These are phyloP conservation scores for Penicillium sp. DNA, from an alignment of 2,329 filamentous ascomycete genomes.

Conservation along the genomic window DNA sequence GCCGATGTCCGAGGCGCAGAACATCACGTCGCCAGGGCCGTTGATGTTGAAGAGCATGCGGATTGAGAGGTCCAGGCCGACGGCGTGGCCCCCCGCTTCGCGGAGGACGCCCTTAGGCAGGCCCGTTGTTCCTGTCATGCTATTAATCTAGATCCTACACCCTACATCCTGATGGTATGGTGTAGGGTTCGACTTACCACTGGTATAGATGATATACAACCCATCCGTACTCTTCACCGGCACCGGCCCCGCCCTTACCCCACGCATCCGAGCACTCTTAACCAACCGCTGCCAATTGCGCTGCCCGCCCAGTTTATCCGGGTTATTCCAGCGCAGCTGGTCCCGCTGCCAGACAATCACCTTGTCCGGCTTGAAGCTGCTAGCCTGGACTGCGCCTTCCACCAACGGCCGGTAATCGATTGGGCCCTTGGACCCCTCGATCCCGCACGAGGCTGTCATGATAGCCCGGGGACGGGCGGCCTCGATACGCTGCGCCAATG, in stretches of 20 bases:
- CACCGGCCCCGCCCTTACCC: slow-evolving; percentile 71
- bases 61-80: slow-evolving; percentile 79
- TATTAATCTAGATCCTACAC: background rate
- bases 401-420: slow-evolving; percentile 77
- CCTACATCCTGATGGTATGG: no score
- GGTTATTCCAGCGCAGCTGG: slow-evolving; percentile 70
- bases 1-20: slow-evolving; percentile 82
- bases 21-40: slow-evolving; percentile 80
- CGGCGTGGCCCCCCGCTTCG: slow-evolving; percentile 82
- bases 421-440: slow-evolving; percentile 81
- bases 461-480: slow-evolving; percentile 74
- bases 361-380: slow-evolving; percentile 69
- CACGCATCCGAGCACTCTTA: slow-evolving; percentile 67
- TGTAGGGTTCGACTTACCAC: slow-evolving; percentile 43
- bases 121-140: slow-evolving; percentile 69
- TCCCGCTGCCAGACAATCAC: slow-evolving; percentile 84
- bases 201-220: slow-evolving; percentile 91
- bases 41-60: slow-evolving; percentile 80
- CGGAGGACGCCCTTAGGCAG: slow-evolving; percentile 80
- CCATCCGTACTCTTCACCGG: slow-evolving; percentile 75
- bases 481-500: slow-evolving; percentile 86
- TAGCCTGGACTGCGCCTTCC: slow-evolving; percentile 68
- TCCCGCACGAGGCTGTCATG: slow-evolving; percentile 87
- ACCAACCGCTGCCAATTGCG: slow-evolving; percentile 78
- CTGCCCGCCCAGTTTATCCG: slow-evolving; percentile 69